Conservation (phyloP, 768 basidiomycete species). For the Suillus hirtellus region DNA sequence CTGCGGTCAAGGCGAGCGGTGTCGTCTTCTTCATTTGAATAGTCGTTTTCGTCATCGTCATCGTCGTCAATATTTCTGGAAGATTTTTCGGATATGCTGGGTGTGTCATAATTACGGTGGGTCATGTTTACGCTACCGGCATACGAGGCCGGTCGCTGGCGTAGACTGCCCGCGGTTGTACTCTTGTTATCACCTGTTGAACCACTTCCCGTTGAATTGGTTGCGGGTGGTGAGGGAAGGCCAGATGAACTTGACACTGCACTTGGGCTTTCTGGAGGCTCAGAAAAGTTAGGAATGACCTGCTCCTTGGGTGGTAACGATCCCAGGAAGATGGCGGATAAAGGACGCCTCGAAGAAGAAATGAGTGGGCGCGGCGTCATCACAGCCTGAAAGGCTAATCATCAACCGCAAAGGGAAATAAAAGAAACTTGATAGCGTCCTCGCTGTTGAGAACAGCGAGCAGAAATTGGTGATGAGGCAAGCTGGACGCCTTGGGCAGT, state of each 20-base stretch:
- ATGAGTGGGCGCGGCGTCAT: constrained; percentile 54
- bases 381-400: constrained; percentile 27
- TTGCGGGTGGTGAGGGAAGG: constrained; percentile 80
- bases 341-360: constrained; percentile 50
- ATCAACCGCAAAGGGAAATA: constrained; percentile 25
- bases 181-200: constrained; percentile 64
- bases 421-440: constrained; percentile 13
- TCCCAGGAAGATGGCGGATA: constrained; percentile 63
- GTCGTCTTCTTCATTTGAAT: constrained; percentile 60
- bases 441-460: constrained; percentile 29
- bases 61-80: constrained; percentile 39
- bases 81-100: constrained; percentile 27
- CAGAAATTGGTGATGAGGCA: constrained; percentile 21
- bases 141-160: constrained; percentile 34
- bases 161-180: constrained; percentile 40
- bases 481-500: constrained; percentile 18
- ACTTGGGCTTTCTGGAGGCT: constrained; percentile 62
- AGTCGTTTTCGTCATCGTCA: constrained; percentile 50
- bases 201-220: constrained; percentile 82
- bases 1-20: constrained; percentile 54
- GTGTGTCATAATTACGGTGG: constrained; percentile 41
- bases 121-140: constrained; percentile 37
- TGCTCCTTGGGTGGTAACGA: constrained; percentile 40
- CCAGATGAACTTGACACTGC: constrained; percentile 58
- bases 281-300: constrained; percentile 64